phyloP scores from a whole-genome alignment of 2,329 filamentous ascomycete species.

The Arthrobotrys musiformis region DNA sequence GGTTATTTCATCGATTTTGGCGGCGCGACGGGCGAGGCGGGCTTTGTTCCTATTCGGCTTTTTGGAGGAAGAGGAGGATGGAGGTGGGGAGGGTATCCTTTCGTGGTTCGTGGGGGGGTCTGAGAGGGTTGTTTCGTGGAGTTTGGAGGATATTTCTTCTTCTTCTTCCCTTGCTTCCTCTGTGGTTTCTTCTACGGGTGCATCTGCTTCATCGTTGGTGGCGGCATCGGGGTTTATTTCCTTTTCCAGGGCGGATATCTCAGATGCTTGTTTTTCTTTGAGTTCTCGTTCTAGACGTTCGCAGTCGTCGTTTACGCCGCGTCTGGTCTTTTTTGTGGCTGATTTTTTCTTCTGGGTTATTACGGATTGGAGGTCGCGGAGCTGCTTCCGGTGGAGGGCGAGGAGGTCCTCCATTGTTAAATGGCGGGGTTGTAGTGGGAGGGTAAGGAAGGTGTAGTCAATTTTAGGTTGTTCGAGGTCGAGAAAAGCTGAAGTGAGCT shows the following conservation, averaged over 20 bases:
- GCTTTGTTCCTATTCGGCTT: slow-evolving; percentile 94
- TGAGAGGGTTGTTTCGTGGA: slow-evolving; percentile 54
- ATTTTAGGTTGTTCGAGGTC: neutral
- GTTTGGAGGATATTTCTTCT: slow-evolving; percentile 55
- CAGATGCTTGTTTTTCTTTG: slow-evolving; percentile 74
- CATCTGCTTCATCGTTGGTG: slow-evolving; percentile 3
- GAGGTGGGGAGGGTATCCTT: slow-evolving; percentile 36
- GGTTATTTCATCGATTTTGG: slow-evolving; percentile 78
- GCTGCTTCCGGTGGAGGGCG: slow-evolving; percentile 85
- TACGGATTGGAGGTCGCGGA: slow-evolving; percentile 82
- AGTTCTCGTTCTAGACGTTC: slow-evolving; percentile 75
- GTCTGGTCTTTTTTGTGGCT: slow-evolving; percentile 86
- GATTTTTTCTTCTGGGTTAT: slow-evolving; percentile 97
- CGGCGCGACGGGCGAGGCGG: slow-evolving; percentile 85
- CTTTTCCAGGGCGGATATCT: slow-evolving; percentile 66
- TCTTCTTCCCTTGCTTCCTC: slow-evolving; percentile 7
- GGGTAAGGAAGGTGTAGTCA: neutral
- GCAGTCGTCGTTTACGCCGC: slow-evolving; percentile 80
- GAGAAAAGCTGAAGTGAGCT: neutral
- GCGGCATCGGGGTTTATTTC: slow-evolving; percentile 21
- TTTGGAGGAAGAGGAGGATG: slow-evolving; percentile 64
- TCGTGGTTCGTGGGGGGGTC: slow-evolving; percentile 48
- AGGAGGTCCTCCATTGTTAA: slow-evolving; percentile 76
- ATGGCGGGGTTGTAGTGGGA: neutral
- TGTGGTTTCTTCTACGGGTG: neutral